Evolutionary conservation across 108 stramenopile genomes (phyloP).

Genomic region (Discostella pseudostelligera): DNA sequence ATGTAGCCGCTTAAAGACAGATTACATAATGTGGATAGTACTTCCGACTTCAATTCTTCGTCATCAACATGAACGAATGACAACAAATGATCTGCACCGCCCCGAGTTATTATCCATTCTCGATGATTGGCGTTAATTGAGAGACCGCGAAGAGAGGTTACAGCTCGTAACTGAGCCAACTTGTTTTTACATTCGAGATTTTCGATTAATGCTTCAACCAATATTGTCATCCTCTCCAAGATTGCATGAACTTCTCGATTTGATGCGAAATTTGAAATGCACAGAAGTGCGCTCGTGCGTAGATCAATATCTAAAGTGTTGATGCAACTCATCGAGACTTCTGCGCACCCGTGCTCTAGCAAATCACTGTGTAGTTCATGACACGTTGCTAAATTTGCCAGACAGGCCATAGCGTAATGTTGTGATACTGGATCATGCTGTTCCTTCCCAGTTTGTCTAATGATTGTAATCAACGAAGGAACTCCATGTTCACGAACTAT

Average conservation of each 20-base stretch:
- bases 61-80: slow-evolving; percentile 66
- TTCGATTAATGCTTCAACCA: slow-evolving; percentile 16
- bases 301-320: slow-evolving; percentile 65
- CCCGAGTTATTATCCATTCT: slow-evolving; percentile 52
- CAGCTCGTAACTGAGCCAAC: slow-evolving; percentile 57
- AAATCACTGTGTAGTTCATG: slow-evolving; percentile 61
- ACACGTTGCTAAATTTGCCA: slow-evolving; percentile 75
- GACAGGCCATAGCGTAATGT: slow-evolving; percentile 70
- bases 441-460: slow-evolving; percentile 25
- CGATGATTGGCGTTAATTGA: slow-evolving; percentile 55
- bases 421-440: slow-evolving; percentile 68
- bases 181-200: slow-evolving; percentile 30
- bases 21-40: slow-evolving; percentile 79
- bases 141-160: slow-evolving; percentile 70
- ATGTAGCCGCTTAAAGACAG: slow-evolving; percentile 76
- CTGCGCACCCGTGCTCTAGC: slow-evolving; percentile 43
- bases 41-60: slow-evolving; percentile 74
- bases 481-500: slow-evolving; percentile 73
- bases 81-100: slow-evolving; percentile 60
- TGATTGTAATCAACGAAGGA: slow-evolving; percentile 37
- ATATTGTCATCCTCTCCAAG: slow-evolving; percentile 8
- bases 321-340: slow-evolving; percentile 46
- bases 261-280: slow-evolving; percentile 71
- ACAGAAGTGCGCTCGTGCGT: slow-evolving; percentile 60
- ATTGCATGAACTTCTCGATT: slow-evolving; percentile 57